Conservation (phyloP, 2,329 filamentous ascomycete genomes). For the Ophiostoma ips region DNA sequence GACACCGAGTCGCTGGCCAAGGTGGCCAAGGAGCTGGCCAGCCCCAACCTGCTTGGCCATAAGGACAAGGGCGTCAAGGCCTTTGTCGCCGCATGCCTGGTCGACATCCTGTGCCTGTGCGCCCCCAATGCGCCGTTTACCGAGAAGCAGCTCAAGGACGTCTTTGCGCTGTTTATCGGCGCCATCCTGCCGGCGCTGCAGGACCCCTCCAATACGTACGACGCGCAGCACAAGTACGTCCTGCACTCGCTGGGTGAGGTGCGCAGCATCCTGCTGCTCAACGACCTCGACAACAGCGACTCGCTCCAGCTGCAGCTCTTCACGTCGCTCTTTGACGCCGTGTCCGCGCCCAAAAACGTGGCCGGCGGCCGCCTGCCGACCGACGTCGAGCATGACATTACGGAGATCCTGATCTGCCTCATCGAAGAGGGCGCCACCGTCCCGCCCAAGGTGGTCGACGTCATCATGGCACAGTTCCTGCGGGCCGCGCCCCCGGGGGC, state of each 20-base stretch:
- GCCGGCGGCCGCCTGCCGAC: constrained; percentile 76
- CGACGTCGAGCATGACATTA: constrained; percentile 89
- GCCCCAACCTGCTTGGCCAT: constrained; percentile 70
- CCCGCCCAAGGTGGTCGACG: constrained; percentile 71
- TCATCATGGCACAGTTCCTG: constrained; percentile 90
- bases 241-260: constrained; percentile 79
- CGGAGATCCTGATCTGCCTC: constrained; percentile 66
- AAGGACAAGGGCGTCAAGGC: constrained; percentile 90
- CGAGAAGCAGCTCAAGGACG: constrained; percentile 82
- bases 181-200: constrained; percentile 73
- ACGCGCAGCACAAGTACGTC: constrained; percentile 84
- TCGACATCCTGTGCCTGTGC: constrained; percentile 84
- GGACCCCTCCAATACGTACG: constrained; percentile 79
- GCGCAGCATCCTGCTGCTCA: constrained; percentile 85
- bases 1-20: constrained; percentile 71
- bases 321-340: constrained; percentile 79
- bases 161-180: constrained; percentile 79
- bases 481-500: constrained; percentile 63
- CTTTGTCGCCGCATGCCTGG: constrained; percentile 75
- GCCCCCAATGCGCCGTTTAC: constrained; percentile 94
- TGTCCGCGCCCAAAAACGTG: constrained; percentile 62
- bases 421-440: constrained; percentile 75
- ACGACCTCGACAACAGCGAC: constrained; percentile 73
- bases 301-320: constrained; percentile 71
- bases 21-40: constrained; percentile 73